A percentile compares a stretch with the other conserved stretches of the same genome.
Conservation (phyloP, 2,329 filamentous ascomycete species). For the Acephala macrosclerotiorum region DNA sequence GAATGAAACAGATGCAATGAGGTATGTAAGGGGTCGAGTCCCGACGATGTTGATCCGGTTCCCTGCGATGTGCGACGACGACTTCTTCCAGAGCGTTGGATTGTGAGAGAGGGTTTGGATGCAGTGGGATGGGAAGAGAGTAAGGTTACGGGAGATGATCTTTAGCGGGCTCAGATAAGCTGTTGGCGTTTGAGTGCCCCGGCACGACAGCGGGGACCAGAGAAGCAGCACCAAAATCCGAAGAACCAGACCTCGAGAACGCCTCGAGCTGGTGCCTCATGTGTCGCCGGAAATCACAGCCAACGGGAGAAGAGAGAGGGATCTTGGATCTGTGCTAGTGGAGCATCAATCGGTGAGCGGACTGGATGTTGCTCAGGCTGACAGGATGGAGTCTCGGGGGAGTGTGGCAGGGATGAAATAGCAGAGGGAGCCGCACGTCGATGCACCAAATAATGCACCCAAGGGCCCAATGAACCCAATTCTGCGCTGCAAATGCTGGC, state of each 20-base stretch:
- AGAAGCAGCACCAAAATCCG: neutral
- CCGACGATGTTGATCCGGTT: neutral
- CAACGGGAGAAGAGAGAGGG: constrained; percentile 4
- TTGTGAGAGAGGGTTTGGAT: neutral
- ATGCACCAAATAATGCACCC: neutral
- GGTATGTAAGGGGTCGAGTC: neutral
- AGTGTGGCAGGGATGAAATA: neutral
- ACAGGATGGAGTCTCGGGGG: neutral
- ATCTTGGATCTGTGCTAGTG: neutral
- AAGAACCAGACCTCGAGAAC: constrained; percentile 12
- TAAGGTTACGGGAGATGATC: neutral
- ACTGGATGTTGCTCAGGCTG: constrained; percentile 5
- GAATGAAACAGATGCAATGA: constrained; percentile 4
- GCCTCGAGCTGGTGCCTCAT: constrained; percentile 17
- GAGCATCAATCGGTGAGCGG: constrained; percentile 3
- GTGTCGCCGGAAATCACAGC: constrained; percentile 5
- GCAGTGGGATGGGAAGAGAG: constrained; percentile 9
- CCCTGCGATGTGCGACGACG: constrained; percentile 1
- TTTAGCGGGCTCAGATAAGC: constrained; percentile 11
- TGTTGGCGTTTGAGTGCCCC: constrained; percentile 3
- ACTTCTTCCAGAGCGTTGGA: constrained; percentile 4
- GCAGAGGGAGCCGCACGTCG: constrained; percentile 1
- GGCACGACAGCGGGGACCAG: neutral
- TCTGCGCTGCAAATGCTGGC: constrained; percentile 5
- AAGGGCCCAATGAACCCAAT: neutral